phyloP scores from a whole-genome alignment of 129 eudicot species.

The Ambrosia artemisiifolia region DNA sequence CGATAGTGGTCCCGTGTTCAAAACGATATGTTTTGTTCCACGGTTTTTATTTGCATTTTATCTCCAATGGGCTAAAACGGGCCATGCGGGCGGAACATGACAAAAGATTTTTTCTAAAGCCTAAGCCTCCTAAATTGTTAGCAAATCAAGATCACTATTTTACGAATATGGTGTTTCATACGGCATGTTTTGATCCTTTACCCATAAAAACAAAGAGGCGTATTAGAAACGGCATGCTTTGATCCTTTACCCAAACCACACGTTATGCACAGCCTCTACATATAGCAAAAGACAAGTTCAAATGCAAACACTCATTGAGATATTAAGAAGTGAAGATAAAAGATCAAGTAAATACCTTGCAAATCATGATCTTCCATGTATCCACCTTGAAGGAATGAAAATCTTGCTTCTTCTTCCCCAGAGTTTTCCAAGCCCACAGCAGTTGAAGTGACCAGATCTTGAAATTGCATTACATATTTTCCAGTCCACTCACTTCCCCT shows the following conservation, averaged over 20 bases:
- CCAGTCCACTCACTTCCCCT: slow-evolving; percentile 98
- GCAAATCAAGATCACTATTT: background rate
- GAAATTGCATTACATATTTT: slow-evolving; percentile 65
- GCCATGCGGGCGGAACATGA: background rate
- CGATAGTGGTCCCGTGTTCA: too few relatives aligned
- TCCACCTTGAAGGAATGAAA: slow-evolving; percentile 80
- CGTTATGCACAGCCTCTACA: background rate
- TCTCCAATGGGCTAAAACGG: background rate
- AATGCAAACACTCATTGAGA: background rate
- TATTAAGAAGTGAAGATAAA: background rate
- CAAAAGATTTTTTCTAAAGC: background rate
- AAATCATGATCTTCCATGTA: slow-evolving; percentile 72
- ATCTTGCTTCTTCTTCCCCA: slow-evolving; percentile 60
- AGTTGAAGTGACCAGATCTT: slow-evolving; percentile 48
- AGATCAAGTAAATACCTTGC: slow-evolving; percentile 46
- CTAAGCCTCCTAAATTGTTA: background rate
- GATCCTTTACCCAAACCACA: background rate
- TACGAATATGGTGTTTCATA: background rate
- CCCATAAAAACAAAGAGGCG: background rate
- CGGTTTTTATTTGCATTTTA: background rate
- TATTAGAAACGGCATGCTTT: background rate
- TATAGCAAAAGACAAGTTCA: background rate
- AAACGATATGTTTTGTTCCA: background rate
- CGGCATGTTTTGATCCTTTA: background rate
- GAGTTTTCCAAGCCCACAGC: slow-evolving; percentile 25